These are phyloP conservation scores for Trichophyton schoenleinii DNA, from an alignment of 2,329 filamentous ascomycete species.

Conservation along the genomic window DNA sequence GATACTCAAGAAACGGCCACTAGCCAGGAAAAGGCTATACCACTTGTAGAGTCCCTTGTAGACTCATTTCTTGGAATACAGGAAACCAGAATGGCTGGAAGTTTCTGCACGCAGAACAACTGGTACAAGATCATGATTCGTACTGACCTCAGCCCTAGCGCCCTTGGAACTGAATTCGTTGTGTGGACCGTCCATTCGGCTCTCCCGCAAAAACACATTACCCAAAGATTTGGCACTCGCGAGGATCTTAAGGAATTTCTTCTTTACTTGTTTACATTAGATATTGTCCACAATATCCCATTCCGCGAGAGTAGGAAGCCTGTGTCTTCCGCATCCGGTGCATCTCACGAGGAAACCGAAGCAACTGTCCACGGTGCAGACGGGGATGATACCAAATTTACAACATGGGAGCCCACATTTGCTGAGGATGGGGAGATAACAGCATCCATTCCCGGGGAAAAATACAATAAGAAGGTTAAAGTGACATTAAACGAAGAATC, in stretches of 20 bases:
- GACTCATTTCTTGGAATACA: constrained; percentile 31
- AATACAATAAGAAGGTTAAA: constrained; percentile 23
- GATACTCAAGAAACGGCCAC: constrained; percentile 11
- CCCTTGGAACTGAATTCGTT: constrained; percentile 29
- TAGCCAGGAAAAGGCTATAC: constrained; percentile 11
- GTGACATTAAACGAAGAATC: constrained; percentile 20
- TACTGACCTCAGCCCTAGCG: constrained; percentile 23
- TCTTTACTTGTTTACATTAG: constrained; percentile 26
- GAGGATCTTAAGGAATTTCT: constrained; percentile 26
- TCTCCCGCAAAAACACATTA: constrained; percentile 19
- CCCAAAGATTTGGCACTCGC: constrained; percentile 22
- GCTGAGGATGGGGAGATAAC: constrained; percentile 27
- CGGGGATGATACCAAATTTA: not conserved
- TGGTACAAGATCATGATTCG: constrained; percentile 29
- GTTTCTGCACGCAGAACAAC: constrained; percentile 23
- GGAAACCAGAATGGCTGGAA: constrained; percentile 31
- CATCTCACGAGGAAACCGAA: not conserved
- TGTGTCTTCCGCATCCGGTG: not conserved
- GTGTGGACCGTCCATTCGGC: constrained; percentile 24
- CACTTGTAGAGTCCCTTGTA: constrained; percentile 30
- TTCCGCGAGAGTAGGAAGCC: constrained; percentile 8
- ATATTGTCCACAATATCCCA: constrained; percentile 25
- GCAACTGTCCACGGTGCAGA: not conserved
- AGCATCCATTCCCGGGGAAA: constrained; percentile 12
- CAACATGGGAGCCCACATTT: constrained; percentile 16